A percentile compares a stretch with the other conserved stretches of the same genome.
phyloP scores from a whole-genome alignment of 176 grass and related monocot species.

The Oryza coarctata region DNA sequence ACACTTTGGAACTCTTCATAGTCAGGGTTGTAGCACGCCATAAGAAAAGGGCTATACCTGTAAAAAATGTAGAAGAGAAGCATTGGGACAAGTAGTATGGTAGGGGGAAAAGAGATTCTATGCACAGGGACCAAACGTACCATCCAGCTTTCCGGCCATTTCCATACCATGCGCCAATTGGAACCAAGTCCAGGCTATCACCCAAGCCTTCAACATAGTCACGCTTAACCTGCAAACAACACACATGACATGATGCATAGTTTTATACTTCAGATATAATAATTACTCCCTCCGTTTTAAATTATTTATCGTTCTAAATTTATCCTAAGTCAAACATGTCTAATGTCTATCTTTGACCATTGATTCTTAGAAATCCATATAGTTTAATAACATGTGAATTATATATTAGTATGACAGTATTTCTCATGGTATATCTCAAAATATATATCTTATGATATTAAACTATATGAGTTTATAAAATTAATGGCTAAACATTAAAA shows the following conservation, averaged over 20 bases:
- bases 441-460: too few relatives aligned
- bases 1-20: constrained; percentile 92
- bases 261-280: constrained; percentile 28
- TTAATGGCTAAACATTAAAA: too few relatives aligned
- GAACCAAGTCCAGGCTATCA: constrained; percentile 89
- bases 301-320: too few relatives aligned
- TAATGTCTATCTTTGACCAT: too few relatives aligned
- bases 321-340: too few relatives aligned
- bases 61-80: neutral
- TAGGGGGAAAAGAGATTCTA: constrained; percentile 19
- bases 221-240: constrained; percentile 68
- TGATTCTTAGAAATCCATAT: too few relatives aligned
- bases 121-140: constrained; percentile 33
- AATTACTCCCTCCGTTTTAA: too few relatives aligned
- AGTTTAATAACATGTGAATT: too few relatives aligned
- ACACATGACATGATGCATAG: neutral
- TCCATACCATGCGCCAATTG: constrained; percentile 90
- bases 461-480: too few relatives aligned
- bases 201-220: constrained; percentile 94
- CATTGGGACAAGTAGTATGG: neutral
- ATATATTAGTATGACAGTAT: too few relatives aligned
- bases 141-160: constrained; percentile 96
- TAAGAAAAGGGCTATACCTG: constrained; percentile 97
- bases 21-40: constrained; percentile 98
- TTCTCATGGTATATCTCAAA: too few relatives aligned